A percentile compares a stretch with the other conserved stretches of the same genome.
Conservation (phyloP, 208 protist species). For the Trypanosoma cruzi region DNA sequence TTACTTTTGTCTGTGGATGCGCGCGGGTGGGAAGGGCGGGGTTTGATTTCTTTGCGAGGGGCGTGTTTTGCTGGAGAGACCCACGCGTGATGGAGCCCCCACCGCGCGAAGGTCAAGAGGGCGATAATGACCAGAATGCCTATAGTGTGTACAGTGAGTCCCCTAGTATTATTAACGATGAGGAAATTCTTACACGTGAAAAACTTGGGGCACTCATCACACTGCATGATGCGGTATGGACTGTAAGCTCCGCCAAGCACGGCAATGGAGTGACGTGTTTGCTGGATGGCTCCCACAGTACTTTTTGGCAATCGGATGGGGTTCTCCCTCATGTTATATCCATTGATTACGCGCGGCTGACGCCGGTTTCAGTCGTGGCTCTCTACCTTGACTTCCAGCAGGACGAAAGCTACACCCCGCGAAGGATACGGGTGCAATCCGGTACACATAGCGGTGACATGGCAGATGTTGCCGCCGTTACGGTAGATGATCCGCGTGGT, state of each 20-base stretch:
- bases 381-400: conserved; percentile 67
- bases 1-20: not conserved
- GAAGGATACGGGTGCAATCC: conserved; percentile 55
- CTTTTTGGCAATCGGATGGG: conserved; percentile 92
- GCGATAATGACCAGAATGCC: conserved; percentile 12
- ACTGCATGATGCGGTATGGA: conserved; percentile 62
- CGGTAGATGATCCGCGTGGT: conserved; percentile 51
- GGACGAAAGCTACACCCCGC: conserved; percentile 92
- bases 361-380: conserved; percentile 45
- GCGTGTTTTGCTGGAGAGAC: not conserved
- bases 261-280: conserved; percentile 80
- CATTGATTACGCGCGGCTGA: conserved; percentile 65
- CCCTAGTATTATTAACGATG: conserved; percentile 23
- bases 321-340: conserved; percentile 76
- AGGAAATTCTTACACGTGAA: conserved; percentile 19
- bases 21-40: not conserved
- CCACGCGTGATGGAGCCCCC: conserved; percentile 11
- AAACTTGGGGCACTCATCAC: conserved; percentile 22
- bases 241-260: conserved; percentile 88
- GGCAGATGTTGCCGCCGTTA: conserved; percentile 49
- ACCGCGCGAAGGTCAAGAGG: not conserved
- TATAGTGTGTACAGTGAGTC: not conserved
- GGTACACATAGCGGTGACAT: conserved; percentile 75
- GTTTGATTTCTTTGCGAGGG: not conserved
- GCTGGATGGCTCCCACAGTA: conserved; percentile 52